Conservation (phyloP, 176 grass and related monocot species). For the Carex kokanica region DNA sequence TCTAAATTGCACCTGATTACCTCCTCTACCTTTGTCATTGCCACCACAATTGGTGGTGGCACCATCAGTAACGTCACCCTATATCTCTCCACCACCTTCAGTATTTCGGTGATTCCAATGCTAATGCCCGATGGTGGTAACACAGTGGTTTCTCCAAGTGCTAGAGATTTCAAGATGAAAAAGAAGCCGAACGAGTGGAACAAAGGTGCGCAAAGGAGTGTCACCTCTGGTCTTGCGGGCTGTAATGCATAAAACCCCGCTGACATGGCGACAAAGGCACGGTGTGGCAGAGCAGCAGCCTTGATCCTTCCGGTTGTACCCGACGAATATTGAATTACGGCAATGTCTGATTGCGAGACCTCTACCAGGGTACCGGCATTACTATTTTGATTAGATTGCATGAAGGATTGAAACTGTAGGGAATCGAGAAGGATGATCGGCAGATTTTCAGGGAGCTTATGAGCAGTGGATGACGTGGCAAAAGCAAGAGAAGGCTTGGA, state of each 20-base stretch:
- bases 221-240: background rate
- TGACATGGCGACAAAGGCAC: conserved; percentile 45
- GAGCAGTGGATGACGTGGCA: conserved; percentile 29
- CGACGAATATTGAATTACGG: conserved; percentile 64
- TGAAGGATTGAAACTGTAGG: conserved; percentile 32
- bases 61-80: conserved; percentile 35
- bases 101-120: conserved; percentile 16
- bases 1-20: background rate
- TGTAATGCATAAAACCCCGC: conserved; percentile 24
- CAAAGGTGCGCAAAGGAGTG: conserved; percentile 36
- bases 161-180: conserved; percentile 22
- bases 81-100: conserved; percentile 42
- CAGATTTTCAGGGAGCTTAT: conserved; percentile 42
- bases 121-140: conserved; percentile 17
- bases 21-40: conserved; percentile 26
- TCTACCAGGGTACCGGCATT: background rate
- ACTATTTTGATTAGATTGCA: background rate
- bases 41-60: conserved; percentile 50
- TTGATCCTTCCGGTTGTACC: conserved; percentile 64
- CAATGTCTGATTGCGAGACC: conserved; percentile 46
- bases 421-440: conserved; percentile 53
- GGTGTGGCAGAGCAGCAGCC: conserved; percentile 53
- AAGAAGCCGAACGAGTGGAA: conserved; percentile 72
- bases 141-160: conserved; percentile 43
- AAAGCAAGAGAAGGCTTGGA: conserved; percentile 55